Conservation (phyloP, 352 stramenopile genomes). For the Phytophthora fragariae region DNA sequence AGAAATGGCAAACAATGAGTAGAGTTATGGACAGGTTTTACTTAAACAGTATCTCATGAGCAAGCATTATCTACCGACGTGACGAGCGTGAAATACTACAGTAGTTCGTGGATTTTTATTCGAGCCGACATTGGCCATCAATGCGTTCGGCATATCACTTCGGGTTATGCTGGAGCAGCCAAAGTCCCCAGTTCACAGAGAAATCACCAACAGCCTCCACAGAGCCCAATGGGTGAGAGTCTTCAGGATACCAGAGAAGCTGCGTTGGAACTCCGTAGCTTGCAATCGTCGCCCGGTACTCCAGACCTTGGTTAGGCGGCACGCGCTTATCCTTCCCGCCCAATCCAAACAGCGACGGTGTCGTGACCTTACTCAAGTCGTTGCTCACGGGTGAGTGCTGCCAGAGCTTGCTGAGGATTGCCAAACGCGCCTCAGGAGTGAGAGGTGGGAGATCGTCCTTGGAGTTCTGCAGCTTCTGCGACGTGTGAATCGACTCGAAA, state of each 20-base stretch:
- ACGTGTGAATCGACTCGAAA: slow-evolving; percentile 90
- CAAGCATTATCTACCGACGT: no score
- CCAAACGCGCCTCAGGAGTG: slow-evolving; percentile 54
- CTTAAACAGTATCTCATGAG: no score
- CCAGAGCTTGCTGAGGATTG: slow-evolving; percentile 86
- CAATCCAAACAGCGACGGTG: slow-evolving; percentile 92
- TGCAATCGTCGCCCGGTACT: slow-evolving; percentile 92
- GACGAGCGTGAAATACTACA: no score
- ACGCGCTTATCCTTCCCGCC: slow-evolving; percentile 93
- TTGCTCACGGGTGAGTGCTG: slow-evolving; percentile 88
- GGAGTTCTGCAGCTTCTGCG: slow-evolving; percentile 51
- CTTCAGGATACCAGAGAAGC: slow-evolving; percentile 78
- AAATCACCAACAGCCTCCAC: slow-evolving; percentile 78
- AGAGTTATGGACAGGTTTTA: no score
- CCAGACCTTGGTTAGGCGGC: slow-evolving; percentile 91
- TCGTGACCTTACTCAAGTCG: slow-evolving; percentile 87
- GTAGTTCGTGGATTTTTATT: no score
- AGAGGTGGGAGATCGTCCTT: slow-evolving; percentile 44
- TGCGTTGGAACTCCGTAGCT: slow-evolving; percentile 60
- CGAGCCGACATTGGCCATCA: no score
- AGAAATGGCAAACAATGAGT: no score
- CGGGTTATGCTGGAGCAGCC: slow-evolving; percentile 70
- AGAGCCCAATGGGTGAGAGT: slow-evolving; percentile 75
- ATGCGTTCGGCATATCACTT: slow-evolving; percentile 11
- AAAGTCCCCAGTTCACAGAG: slow-evolving; percentile 78